phyloP scores from a whole-genome alignment of 176 grass and related monocot genomes.

The Oryza meyeriana region DNA sequence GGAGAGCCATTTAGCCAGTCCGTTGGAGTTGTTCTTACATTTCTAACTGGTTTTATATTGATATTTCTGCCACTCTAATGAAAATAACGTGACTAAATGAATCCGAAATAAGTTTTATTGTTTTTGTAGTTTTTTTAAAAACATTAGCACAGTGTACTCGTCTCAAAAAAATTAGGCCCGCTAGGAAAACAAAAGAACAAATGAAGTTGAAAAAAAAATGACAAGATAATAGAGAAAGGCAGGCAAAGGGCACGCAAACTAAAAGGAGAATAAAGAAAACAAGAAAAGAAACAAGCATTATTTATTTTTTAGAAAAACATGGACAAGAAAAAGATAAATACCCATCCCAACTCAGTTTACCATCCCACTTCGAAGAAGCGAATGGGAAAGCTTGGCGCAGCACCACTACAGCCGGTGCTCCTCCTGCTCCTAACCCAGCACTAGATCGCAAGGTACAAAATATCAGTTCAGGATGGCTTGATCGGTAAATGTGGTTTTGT shows the following conservation, averaged over 20 bases:
- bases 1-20: too few species aligned
- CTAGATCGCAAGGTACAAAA: not conserved
- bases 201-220: not conserved
- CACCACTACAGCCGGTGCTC: not conserved
- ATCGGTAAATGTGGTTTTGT: not conserved
- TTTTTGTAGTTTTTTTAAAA: too few species aligned
- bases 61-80: too few species aligned
- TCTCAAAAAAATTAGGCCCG: too few species aligned
- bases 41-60: too few species aligned
- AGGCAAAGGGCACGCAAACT: constrained; percentile 5
- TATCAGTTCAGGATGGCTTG: not conserved
- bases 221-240: too few species aligned
- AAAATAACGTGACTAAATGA: too few species aligned
- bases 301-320: not conserved
- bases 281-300: too few species aligned
- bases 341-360: not conserved
- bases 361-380: not conserved
- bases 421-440: not conserved
- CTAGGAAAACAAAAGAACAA: not conserved
- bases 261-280: too few species aligned
- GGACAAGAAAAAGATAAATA: constrained; percentile 13
- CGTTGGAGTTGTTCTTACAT: too few species aligned
- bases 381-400: not conserved
- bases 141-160: too few species aligned
- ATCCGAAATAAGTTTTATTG: too few species aligned